Percentiles rank a stretch among this genome's conserved stretches.
Conservation (phyloP, 768 basidiomycete species). For the Mycena sanguinolenta region DNA sequence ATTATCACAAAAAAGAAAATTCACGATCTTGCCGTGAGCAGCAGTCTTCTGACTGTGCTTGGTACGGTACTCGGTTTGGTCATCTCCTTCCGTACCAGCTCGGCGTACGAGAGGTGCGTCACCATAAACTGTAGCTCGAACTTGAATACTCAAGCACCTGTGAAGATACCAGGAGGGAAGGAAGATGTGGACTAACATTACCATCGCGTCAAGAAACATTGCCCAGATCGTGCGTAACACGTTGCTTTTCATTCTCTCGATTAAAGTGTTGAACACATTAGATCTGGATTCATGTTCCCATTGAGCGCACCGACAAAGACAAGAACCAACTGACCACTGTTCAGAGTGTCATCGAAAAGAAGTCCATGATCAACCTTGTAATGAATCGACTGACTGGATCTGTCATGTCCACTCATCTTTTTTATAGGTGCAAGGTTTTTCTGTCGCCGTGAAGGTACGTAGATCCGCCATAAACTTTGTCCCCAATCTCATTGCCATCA, state of each 20-base stretch:
- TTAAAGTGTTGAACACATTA: constrained; percentile 28
- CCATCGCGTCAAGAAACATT: constrained; percentile 63
- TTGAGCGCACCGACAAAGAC: constrained; percentile 54
- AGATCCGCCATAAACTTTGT: neutral
- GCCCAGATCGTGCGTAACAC: constrained; percentile 65
- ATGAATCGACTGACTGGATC: constrained; percentile 30
- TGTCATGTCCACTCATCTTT: neutral
- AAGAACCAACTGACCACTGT: constrained; percentile 45
- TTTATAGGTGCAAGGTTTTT: constrained; percentile 72
- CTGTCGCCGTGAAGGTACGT: constrained; percentile 74
- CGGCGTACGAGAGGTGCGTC: constrained; percentile 75
- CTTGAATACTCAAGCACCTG: neutral
- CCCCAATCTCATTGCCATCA: neutral
- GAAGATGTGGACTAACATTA: constrained; percentile 79
- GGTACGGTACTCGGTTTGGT: constrained; percentile 82
- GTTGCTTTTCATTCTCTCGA: constrained; percentile 9
- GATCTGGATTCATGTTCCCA: constrained; percentile 71
- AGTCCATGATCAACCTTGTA: constrained; percentile 79
- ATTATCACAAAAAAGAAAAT: constrained; percentile 27
- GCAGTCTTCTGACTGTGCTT: constrained; percentile 70
- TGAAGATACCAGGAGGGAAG: constrained; percentile 75
- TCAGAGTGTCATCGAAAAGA: constrained; percentile 77
- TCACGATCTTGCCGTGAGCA: constrained; percentile 27
- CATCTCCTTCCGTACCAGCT: constrained; percentile 80
- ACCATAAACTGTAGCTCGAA: neutral